These are phyloP conservation scores for Cercospora sesami DNA, from an alignment of 2,329 filamentous ascomycete species.

Conservation along the genomic window DNA sequence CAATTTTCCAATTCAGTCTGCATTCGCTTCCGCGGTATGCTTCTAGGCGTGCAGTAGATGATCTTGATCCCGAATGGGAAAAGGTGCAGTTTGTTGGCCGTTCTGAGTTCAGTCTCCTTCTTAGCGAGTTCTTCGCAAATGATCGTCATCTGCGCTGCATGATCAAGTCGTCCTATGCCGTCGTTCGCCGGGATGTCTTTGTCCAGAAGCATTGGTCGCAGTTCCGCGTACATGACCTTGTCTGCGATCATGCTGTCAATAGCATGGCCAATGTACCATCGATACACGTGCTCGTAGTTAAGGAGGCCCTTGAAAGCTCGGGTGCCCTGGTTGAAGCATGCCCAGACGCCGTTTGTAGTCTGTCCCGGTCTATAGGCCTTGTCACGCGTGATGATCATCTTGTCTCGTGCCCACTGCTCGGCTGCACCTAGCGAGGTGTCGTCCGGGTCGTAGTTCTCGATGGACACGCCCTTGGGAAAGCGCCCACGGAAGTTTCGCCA, in stretches of 20 bases:
- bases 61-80: constrained; percentile 67
- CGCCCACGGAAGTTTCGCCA: constrained; percentile 47
- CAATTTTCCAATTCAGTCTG: constrained; percentile 60
- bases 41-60: constrained; percentile 69
- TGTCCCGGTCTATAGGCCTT: constrained; percentile 29
- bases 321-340: constrained; percentile 67
- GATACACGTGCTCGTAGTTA: constrained; percentile 65
- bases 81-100: constrained; percentile 40
- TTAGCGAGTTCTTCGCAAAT: constrained; percentile 57
- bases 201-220: constrained; percentile 68
- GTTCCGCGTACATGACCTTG: constrained; percentile 70
- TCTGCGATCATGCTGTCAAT: constrained; percentile 64
- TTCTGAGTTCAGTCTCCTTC: constrained; percentile 49
- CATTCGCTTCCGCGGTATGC: constrained; percentile 54
- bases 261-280: constrained; percentile 59
- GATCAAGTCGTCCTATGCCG: constrained; percentile 55
- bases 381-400: constrained; percentile 33
- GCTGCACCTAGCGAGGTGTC: constrained; percentile 21
- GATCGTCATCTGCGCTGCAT: constrained; percentile 61
- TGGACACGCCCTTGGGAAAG: constrained; percentile 41
- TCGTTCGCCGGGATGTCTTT: constrained; percentile 64
- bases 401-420: constrained; percentile 36
- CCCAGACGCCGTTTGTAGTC: constrained; percentile 51
- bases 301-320: constrained; percentile 72
- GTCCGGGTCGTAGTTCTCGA: constrained; percentile 15